Evolutionary conservation across 345 rosid genomes (phyloP), one percentile per base, ranked within the genome.

Genomic region (Stellera chamaejasme): DNA sequence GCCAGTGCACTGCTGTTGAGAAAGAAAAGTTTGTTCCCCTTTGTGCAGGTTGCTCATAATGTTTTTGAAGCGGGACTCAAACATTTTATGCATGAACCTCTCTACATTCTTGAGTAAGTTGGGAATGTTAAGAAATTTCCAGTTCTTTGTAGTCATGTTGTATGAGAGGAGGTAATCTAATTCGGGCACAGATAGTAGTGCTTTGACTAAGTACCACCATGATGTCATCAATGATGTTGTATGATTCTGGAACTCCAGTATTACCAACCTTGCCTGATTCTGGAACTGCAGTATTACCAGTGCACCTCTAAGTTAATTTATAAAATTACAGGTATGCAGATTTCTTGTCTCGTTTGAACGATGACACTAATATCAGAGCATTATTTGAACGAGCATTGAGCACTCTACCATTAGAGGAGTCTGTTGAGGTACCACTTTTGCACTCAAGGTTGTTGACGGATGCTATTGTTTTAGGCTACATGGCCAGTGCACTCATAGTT

Each of bases 21-120:
- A 36, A 48, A 57, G 45, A 32, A 0, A 45, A 32, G 11, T 50
- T 53, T 19, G 11, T 61, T 51, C 56, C 52, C 49, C 60, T 56
- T 65, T 61, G 14, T 78, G 77, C 93, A 92, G 96, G 66, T 82
- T 57, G 95, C 99, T 32, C 99, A 84, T 68, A 81, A 77, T 65
- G 84, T 92, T 74, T 92, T 88, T 61, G 97, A 92, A 72, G 97
- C 90, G 48, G 97, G 99, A 54, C 60, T 86, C 69, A 88, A 84
- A 69, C 83, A 75, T 56, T 92, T 82, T 70, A 92, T 92, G 97
- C 88, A 81, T 52, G 99, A 88, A 71, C 96, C 96, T 65, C 77
- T 68, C 54, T 92, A 92, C 76, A 84, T 88, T 67, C 88, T 92
- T 42, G 93, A 88, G 98, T 92, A 68, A 84, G 93, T 61, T 55